A percentile compares a stretch with the other conserved stretches of the same genome.
phyloP scores from a whole-genome alignment of 73 alveolate species.

The Blepharisma stoltei region DNA sequence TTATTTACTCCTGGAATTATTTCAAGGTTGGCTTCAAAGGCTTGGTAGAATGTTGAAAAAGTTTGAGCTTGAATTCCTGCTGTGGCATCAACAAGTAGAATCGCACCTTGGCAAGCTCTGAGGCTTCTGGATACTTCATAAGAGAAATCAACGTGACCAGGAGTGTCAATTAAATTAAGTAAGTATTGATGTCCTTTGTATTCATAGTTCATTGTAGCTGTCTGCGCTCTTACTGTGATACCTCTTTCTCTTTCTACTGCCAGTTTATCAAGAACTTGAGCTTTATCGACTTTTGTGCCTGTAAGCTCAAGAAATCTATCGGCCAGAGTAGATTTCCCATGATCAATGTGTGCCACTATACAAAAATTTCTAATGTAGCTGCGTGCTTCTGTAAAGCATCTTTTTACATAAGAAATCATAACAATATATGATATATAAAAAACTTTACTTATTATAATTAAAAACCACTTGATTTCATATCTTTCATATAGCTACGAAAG shows the following conservation, averaged over 20 bases:
- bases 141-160: conserved; percentile 94
- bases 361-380: conserved; percentile 68
- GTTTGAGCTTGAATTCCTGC: conserved; percentile 92
- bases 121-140: conserved; percentile 91
- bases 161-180: conserved; percentile 90
- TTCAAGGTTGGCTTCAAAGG: conserved; percentile 59
- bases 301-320: conserved; percentile 66
- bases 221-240: conserved; percentile 89
- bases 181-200: conserved; percentile 57
- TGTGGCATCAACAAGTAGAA: conserved; percentile 85
- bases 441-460: no score
- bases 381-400: no score
- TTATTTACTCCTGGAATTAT: conserved; percentile 81
- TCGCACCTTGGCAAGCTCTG: conserved; percentile 92
- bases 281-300: conserved; percentile 34
- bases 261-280: conserved; percentile 53
- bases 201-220: conserved; percentile 78
- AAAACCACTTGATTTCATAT: no score
- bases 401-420: no score
- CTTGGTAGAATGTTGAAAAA: conserved; percentile 76
- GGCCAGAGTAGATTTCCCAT: conserved; percentile 83
- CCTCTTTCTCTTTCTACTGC: conserved; percentile 92
- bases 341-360: conserved; percentile 93
- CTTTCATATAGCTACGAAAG: no score
- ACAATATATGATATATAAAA: no score